Conservation (phyloP, 176 grass and related monocot genomes). For the Paspalum vaginatum region DNA sequence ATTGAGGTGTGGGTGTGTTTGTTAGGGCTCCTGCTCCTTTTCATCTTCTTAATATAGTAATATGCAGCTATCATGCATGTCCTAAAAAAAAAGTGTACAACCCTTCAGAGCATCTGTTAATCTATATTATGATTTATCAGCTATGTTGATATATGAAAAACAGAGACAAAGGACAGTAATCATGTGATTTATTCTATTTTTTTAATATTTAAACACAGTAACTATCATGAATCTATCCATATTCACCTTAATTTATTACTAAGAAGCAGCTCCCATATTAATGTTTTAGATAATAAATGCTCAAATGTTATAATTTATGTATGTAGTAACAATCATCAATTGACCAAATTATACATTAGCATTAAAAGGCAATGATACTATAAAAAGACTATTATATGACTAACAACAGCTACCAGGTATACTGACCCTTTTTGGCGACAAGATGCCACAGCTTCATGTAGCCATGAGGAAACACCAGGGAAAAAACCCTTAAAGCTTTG, state of each 20-base stretch:
- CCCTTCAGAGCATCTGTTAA: not conserved
- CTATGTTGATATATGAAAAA: not conserved
- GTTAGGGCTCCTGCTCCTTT: no score
- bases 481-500: slow-evolving; percentile 81
- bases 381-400: not conserved
- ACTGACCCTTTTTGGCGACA: slow-evolving; percentile 88
- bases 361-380: slow-evolving; percentile 20
- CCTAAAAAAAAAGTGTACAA: no score
- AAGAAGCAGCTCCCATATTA: not conserved
- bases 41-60: no score
- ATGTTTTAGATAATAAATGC: slow-evolving; percentile 11
- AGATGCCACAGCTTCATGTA: slow-evolving; percentile 72
- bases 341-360: not conserved
- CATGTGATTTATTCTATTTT: not conserved
- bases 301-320: not conserved
- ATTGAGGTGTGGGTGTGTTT: no score
- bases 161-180: not conserved
- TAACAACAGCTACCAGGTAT: slow-evolving; percentile 33
- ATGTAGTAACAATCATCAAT: not conserved
- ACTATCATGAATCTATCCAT: not conserved
- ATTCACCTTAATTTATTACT: not conserved
- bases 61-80: no score
- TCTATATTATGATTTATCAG: not conserved
- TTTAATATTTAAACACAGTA: slow-evolving; percentile 3
- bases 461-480: slow-evolving; percentile 82